Evolutionary conservation across 768 basidiomycete genomes (phyloP).

Genomic region (Auricularia sp.): DNA sequence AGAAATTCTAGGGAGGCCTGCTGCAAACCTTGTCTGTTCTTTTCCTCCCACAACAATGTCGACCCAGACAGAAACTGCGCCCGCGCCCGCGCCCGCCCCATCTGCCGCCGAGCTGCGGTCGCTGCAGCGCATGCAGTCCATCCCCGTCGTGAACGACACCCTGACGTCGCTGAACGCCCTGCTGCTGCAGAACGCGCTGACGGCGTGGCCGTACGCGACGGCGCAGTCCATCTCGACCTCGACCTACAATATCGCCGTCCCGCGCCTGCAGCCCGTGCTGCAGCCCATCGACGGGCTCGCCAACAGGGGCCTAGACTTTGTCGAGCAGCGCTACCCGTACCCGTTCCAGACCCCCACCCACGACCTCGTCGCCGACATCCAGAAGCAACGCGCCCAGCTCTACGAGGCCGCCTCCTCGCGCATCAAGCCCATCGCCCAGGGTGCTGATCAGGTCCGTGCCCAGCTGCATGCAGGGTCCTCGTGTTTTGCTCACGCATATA

Average conservation of each 20-base stretch:
- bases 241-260: constrained; percentile 53
- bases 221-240: constrained; percentile 51
- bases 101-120: constrained; percentile 47
- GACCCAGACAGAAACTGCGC: constrained; percentile 20
- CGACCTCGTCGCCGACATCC: constrained; percentile 53
- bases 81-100: constrained; percentile 10
- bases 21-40: not conserved
- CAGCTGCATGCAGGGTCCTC: constrained; percentile 10
- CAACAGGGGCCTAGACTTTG: constrained; percentile 65
- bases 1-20: no score
- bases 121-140: constrained; percentile 53
- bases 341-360: constrained; percentile 67
- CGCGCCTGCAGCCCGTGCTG: constrained; percentile 46
- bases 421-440: constrained; percentile 60
- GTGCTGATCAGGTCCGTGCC: constrained; percentile 61
- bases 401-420: constrained; percentile 47
- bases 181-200: constrained; percentile 49
- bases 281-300: constrained; percentile 60
- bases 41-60: constrained; percentile 24
- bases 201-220: constrained; percentile 52
- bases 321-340: constrained; percentile 64
- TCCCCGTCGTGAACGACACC: constrained; percentile 61
- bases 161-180: constrained; percentile 49
- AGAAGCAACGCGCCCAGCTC: constrained; percentile 45
- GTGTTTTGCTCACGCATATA: constrained; percentile 8